Percentiles rank a stretch among this genome's conserved stretches.
These are phyloP conservation scores for Myxozyma lipomycoides DNA, from an alignment of 805 yeast species.

Conservation along the genomic window DNA sequence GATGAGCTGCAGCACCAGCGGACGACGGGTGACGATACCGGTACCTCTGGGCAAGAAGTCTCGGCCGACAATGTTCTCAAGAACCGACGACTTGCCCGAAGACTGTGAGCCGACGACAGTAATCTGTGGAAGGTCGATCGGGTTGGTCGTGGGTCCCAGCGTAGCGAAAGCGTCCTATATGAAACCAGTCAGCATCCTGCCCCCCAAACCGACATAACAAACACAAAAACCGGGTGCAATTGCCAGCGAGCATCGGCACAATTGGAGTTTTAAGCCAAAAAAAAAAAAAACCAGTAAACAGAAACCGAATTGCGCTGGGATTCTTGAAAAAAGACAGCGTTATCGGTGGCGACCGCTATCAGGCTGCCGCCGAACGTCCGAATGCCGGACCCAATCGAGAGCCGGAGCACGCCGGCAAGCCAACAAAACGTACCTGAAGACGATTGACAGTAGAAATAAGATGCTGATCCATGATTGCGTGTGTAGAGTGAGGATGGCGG, in stretches of 20 bases:
- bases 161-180: conserved; percentile 97
- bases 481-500: neutral
- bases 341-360: too few species aligned
- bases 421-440: conserved; percentile 29
- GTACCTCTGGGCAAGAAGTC: conserved; percentile 88
- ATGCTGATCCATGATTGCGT: conserved; percentile 31
- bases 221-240: neutral
- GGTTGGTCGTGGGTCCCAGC: conserved; percentile 88
- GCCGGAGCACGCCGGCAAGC: too few species aligned
- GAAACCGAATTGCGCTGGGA: too few species aligned
- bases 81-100: conserved; percentile 81
- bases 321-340: too few species aligned
- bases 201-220: neutral
- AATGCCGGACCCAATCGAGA: too few species aligned
- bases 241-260: neutral
- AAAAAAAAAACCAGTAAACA: neutral
- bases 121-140: conserved; percentile 88
- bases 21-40: conserved; percentile 88
- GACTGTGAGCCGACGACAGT: conserved; percentile 95
- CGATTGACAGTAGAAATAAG: conserved; percentile 32
- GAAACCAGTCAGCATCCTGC: conserved; percentile 30
- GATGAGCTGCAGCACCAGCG: conserved; percentile 71
- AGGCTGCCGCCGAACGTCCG: too few species aligned
- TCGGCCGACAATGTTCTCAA: conserved; percentile 86
- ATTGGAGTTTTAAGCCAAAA: neutral